A percentile compares a stretch with the other conserved stretches of the same genome.
Conservation (phyloP, 164 flowering plant species). For the Stephania japonica region DNA sequence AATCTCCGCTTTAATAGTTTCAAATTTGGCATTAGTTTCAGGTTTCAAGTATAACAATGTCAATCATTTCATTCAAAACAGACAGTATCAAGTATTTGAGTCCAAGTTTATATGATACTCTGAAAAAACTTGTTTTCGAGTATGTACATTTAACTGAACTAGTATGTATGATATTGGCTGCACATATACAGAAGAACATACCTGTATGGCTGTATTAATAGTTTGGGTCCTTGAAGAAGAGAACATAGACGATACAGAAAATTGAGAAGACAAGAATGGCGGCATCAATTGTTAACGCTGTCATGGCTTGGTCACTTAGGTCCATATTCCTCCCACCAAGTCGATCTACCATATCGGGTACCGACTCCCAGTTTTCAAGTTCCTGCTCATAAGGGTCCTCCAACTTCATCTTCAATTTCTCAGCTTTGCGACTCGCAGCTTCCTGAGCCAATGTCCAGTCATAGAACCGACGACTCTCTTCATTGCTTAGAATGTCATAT, state of each 20-base stretch:
- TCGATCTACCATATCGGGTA: slow-evolving; percentile 79
- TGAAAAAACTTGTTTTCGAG: not conserved
- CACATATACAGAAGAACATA: not conserved
- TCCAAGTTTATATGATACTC: not conserved
- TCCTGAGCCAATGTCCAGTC: slow-evolving; percentile 91
- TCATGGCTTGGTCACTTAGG: slow-evolving; percentile 70
- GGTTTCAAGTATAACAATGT: not conserved
- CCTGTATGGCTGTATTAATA: slow-evolving; percentile 6
- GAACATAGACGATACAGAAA: slow-evolving; percentile 44
- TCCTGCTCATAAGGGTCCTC: slow-evolving; percentile 72
- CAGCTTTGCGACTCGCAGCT: slow-evolving; percentile 62
- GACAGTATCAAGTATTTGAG: not conserved
- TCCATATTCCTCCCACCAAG: slow-evolving; percentile 74
- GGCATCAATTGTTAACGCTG: slow-evolving; percentile 65
- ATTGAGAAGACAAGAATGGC: slow-evolving; percentile 45
- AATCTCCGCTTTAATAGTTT: not conserved
- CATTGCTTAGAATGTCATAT: slow-evolving; percentile 61
- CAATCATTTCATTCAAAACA: not conserved
- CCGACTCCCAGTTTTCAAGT: slow-evolving; percentile 32
- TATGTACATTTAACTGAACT: not conserved
- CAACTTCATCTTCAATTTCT: slow-evolving; percentile 62
- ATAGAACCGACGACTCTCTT: slow-evolving; percentile 64
- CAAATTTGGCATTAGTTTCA: not conserved
- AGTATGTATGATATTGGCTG: not conserved
- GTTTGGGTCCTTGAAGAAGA: slow-evolving; percentile 36